Conservation (phyloP, 306 rosid species). For the Delonix regia region DNA sequence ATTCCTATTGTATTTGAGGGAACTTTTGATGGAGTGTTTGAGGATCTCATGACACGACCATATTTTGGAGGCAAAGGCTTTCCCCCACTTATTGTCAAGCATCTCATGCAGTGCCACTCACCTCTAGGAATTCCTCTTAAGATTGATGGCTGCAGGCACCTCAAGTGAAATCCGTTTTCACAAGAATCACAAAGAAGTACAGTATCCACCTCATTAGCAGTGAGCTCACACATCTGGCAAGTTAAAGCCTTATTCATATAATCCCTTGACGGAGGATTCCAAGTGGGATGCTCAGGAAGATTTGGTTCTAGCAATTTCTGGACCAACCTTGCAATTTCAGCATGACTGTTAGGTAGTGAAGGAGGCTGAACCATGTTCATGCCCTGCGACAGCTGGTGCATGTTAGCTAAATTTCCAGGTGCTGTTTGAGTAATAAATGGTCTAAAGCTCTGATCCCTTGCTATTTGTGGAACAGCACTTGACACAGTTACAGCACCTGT, state of each 20-base stretch:
- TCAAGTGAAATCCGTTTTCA: conserved; percentile 92
- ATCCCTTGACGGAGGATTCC: conserved; percentile 99
- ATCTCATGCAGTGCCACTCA: conserved; percentile 93
- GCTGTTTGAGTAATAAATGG: conserved; percentile 63
- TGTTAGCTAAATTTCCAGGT: conserved; percentile 61
- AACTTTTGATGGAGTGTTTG: conserved; percentile 62
- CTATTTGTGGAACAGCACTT: conserved; percentile 51
- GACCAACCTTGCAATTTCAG: conserved; percentile 76
- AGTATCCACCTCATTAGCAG: conserved; percentile 81
- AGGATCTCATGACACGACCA: conserved; percentile 97
- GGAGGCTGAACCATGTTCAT: conserved; percentile 66
- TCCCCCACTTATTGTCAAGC: conserved; percentile 85
- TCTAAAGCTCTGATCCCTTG: conserved; percentile 66
- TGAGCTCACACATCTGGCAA: conserved; percentile 79
- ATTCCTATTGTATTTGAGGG: conserved; percentile 55
- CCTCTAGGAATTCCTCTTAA: conserved; percentile 90
- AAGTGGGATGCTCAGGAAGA: conserved; percentile 80
- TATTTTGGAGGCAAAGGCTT: conserved; percentile 99
- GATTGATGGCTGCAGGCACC: conserved; percentile 71
- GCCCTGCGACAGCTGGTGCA: conserved; percentile 63
- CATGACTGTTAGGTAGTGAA: conserved; percentile 61
- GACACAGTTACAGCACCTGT: conserved; percentile 42
- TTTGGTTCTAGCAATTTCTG: conserved; percentile 84
- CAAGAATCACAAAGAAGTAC: conserved; percentile 96
- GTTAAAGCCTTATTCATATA: conserved; percentile 91